Evolutionary conservation across 2,329 filamentous ascomycete species (phyloP).

Genomic region (Dothiorella sarmentorum): DNA sequence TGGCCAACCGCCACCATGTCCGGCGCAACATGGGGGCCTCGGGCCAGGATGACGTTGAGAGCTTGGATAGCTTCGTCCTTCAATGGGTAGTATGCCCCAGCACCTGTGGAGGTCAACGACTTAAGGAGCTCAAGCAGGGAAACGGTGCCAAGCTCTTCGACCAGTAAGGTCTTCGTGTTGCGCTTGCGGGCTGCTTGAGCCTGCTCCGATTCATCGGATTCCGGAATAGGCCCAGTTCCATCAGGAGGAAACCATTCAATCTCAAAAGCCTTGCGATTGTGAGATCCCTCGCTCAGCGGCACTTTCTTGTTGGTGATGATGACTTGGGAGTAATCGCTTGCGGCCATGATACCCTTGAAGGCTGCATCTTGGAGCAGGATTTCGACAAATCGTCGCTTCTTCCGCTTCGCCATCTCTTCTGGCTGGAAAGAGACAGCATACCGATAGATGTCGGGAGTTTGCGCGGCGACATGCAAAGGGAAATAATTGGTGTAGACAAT

Average conservation of each 20-base stretch:
- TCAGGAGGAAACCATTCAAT: slow-evolving; percentile 31
- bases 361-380: slow-evolving; percentile 38
- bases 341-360: slow-evolving; percentile 31
- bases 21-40: slow-evolving; percentile 42
- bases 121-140: slow-evolving; percentile 41
- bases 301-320: slow-evolving; percentile 29
- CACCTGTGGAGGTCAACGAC: slow-evolving; percentile 39
- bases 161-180: slow-evolving; percentile 24
- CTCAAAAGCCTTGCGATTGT: slow-evolving; percentile 20
- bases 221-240: slow-evolving; percentile 26
- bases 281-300: slow-evolving; percentile 20
- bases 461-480: slow-evolving; percentile 31
- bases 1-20: slow-evolving; percentile 47
- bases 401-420: slow-evolving; percentile 42
- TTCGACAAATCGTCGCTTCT: slow-evolving; percentile 48
- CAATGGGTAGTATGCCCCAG: slow-evolving; percentile 37
- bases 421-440: slow-evolving; percentile 32
- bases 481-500: slow-evolving; percentile 43
- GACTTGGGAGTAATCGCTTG: slow-evolving; percentile 39
- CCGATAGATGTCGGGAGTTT: slow-evolving; percentile 24
- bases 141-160: slow-evolving; percentile 27
- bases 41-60: slow-evolving; percentile 56
- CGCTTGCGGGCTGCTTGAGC: slow-evolving; percentile 22
- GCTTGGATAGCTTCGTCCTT: slow-evolving; percentile 54
- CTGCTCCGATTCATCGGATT: slow-evolving; percentile 23